Evolutionary conservation across 1,139 yeast species (phyloP).

Genomic region (Taiozyma sp.): DNA sequence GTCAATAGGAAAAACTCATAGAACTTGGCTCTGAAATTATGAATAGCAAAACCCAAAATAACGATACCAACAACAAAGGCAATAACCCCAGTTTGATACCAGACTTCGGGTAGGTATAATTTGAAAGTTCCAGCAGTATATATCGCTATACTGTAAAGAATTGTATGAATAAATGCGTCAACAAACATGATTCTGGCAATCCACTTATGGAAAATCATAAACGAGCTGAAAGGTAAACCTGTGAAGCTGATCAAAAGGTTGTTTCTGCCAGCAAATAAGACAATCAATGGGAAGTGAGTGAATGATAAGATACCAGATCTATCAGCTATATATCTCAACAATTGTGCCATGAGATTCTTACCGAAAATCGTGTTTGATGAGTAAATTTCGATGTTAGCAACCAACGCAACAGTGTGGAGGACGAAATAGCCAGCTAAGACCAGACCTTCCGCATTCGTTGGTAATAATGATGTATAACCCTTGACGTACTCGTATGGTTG

Average conservation of each 20-base stretch:
- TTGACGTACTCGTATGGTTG: conserved; percentile 12
- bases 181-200: conserved; percentile 43
- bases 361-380: conserved; percentile 38
- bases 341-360: conserved; percentile 35
- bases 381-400: conserved; percentile 34
- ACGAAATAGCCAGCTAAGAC: conserved; percentile 39
- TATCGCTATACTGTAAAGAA: conserved; percentile 30
- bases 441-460: conserved; percentile 55
- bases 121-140: conserved; percentile 23
- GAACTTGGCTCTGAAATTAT: conserved; percentile 42
- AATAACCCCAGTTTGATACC: conserved; percentile 46
- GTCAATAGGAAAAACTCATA: conserved; percentile 57
- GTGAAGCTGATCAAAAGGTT: conserved; percentile 58
- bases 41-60: conserved; percentile 40
- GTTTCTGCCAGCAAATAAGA: conserved; percentile 63
- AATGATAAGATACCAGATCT: conserved; percentile 52
- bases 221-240: conserved; percentile 59
- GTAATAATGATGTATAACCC: conserved; percentile 31
- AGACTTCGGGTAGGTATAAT: conserved; percentile 1
- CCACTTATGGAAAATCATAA: conserved; percentile 67
- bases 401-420: conserved; percentile 36
- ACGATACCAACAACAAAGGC: conserved; percentile 37
- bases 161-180: conserved; percentile 39
- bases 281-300: conserved; percentile 45
- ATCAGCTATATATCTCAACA: conserved; percentile 56